Base-by-base conservation (phyloP, 139 green algal species). In the Prasinococcaceae sp. region DNA sequence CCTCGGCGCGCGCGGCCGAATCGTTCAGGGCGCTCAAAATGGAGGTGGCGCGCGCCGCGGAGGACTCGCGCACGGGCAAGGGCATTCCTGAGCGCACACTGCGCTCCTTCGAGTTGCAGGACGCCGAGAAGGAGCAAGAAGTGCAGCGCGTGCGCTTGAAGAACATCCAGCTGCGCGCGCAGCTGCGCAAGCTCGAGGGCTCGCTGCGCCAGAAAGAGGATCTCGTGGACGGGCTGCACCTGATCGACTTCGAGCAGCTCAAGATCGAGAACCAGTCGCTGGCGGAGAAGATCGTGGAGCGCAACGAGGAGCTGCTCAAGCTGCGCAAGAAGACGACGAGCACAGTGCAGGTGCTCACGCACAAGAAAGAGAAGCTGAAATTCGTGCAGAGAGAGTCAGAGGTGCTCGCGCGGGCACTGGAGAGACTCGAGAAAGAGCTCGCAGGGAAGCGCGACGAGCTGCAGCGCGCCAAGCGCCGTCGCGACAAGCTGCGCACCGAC, bases 161-260 rank as follows among this genome's bases (percentile, higher is more conserved):
- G 35, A 60, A 61, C 59, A 60, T 61, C 41, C 28, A 43, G 4
- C 41, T 68, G 41, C 28, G 37, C 14, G 28, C 41, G 24, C 14
- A 37, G 59, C 12, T 68, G 51, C 20, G 16, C 4, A 42, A 53
- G 35, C 39, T 61, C 25, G 59, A 68, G 59, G 32, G 3, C 16
- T 2, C 2, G 42, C 9, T 68, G 6, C 53, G 47, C 39, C 33
- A 28, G 6, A 68, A 61, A 30, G 59, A 68, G 35, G 41, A 61
- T 50, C 51, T 86, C 44, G 79, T 70, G 19, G 82, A 90, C 47
- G 82, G 82, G 8, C 75, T 94, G 47, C 82, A 92, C 50, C 70
- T 92, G 24, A 87, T 94, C 19, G 84, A 94, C 69, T 94, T 90
- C 71, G 84, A 94, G 78, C 84, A 94, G 72, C 77, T 92, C 41